Conservation (phyloP, 768 basidiomycete genomes). For the Saitozyma podzolica region DNA sequence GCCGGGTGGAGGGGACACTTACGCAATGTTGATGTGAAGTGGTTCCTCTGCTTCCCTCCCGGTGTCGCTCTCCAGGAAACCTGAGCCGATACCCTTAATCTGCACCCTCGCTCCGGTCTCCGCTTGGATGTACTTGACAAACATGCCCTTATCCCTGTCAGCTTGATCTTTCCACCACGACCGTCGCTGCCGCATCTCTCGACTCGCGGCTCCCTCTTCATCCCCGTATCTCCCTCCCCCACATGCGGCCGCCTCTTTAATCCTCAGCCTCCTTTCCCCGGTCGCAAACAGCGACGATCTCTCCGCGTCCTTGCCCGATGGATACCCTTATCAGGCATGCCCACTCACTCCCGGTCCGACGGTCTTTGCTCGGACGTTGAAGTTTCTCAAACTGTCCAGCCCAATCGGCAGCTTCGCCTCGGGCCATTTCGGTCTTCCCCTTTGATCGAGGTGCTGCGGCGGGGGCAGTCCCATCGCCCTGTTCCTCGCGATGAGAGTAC, state of each 20-base stretch:
- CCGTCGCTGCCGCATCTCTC: not conserved
- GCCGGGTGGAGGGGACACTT: slow-evolving; percentile 50
- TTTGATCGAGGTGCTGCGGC: slow-evolving; percentile 23
- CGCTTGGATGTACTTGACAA: slow-evolving; percentile 96
- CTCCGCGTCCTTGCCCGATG: no score
- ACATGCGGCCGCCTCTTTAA: no score
- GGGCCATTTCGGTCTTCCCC: slow-evolving; percentile 78
- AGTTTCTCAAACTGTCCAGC: slow-evolving; percentile 87
- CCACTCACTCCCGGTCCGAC: slow-evolving; percentile 82
- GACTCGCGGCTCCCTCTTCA: no score
- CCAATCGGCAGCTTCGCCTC: slow-evolving; percentile 91
- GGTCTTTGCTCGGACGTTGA: slow-evolving; percentile 96
- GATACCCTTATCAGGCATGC: no score
- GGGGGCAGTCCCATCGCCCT: slow-evolving; percentile 46
- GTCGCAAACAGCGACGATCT: no score
- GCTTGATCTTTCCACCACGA: not conserved
- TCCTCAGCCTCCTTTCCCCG: no score
- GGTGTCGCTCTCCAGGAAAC: slow-evolving; percentile 89
- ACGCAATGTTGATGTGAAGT: slow-evolving; percentile 91
- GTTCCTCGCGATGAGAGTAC: slow-evolving; percentile 50
- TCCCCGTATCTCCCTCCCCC: no score
- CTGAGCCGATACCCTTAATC: slow-evolving; percentile 92
- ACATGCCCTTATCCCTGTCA: slow-evolving; percentile 67
- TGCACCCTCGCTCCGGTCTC: slow-evolving; percentile 96
- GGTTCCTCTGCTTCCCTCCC: slow-evolving; percentile 84